Conservation (phyloP, 1,139 yeast genomes). For the Magnusiomyces suaveolens region DNA sequence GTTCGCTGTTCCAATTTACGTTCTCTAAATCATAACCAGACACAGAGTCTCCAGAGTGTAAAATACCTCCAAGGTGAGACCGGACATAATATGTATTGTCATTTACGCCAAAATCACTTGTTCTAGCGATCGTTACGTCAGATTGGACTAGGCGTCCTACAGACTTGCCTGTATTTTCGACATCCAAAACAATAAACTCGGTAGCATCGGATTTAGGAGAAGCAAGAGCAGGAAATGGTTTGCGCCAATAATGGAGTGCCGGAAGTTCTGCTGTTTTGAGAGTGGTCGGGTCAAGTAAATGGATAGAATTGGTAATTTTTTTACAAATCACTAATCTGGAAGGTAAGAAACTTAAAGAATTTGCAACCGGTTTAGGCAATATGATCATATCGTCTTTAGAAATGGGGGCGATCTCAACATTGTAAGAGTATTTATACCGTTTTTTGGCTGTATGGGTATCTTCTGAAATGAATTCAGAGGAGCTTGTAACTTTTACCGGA, state of each 20-base stretch:
- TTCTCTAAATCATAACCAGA: slow-evolving; percentile 81
- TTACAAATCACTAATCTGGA: slow-evolving; percentile 55
- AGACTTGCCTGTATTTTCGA: slow-evolving; percentile 73
- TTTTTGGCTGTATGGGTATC: slow-evolving; percentile 88
- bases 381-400: slow-evolving; percentile 95
- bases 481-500: slow-evolving; percentile 48
- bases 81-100: slow-evolving; percentile 75
- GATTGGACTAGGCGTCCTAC: slow-evolving; percentile 72
- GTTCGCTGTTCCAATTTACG: slow-evolving; percentile 77
- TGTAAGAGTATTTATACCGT: slow-evolving; percentile 78
- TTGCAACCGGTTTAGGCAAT: slow-evolving; percentile 77
- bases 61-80: slow-evolving; percentile 84
- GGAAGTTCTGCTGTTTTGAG: slow-evolving; percentile 69
- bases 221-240: slow-evolving; percentile 66
- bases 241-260: slow-evolving; percentile 69
- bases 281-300: slow-evolving; percentile 72
- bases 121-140: slow-evolving; percentile 81
- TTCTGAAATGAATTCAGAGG: slow-evolving; percentile 59
- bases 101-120: slow-evolving; percentile 79
- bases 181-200: slow-evolving; percentile 86
- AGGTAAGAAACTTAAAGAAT: slow-evolving; percentile 63
- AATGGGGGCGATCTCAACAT: slow-evolving; percentile 90
- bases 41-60: slow-evolving; percentile 94
- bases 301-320: slow-evolving; percentile 70
- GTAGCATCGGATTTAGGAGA: slow-evolving; percentile 58